phyloP scores from a whole-genome alignment of 1,284 basidiomycete genomes.

The Puccinia polysora region DNA sequence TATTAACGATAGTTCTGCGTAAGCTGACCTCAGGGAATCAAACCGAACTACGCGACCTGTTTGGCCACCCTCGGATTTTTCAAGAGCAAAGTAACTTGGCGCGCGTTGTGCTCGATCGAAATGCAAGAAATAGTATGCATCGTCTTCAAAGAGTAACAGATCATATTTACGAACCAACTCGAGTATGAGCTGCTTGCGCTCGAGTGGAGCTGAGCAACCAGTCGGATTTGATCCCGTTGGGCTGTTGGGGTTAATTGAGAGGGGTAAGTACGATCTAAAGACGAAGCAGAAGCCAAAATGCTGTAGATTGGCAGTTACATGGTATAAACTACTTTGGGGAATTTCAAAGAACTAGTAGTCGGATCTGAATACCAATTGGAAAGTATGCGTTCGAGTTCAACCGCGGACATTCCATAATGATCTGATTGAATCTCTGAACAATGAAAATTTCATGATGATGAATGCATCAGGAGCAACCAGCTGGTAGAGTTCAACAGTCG shows the following conservation, averaged over 20 bases:
- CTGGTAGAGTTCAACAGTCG: too few relatives aligned
- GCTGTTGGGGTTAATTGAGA: slow-evolving; percentile 44
- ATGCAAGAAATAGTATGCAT: slow-evolving; percentile 70
- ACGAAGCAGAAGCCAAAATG: not conserved
- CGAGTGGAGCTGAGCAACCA: slow-evolving; percentile 68
- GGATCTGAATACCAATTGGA: slow-evolving; percentile 65
- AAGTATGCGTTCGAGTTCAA: slow-evolving; percentile 64
- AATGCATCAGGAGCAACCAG: too few relatives aligned
- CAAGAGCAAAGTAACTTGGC: slow-evolving; percentile 35
- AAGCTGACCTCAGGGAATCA: slow-evolving; percentile 47
- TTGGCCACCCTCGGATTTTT: slow-evolving; percentile 46
- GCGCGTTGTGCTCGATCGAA: not conserved
- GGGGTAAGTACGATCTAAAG: not conserved
- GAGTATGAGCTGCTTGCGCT: slow-evolving; percentile 73
- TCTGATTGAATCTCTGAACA: slow-evolving; percentile 74
- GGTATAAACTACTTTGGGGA: slow-evolving; percentile 78
- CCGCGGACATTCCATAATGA: slow-evolving; percentile 66
- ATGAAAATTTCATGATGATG: too few relatives aligned
- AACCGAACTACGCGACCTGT: slow-evolving; percentile 51
- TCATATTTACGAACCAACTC: slow-evolving; percentile 68
- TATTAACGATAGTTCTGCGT: slow-evolving; percentile 55
- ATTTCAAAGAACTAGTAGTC: slow-evolving; percentile 58
- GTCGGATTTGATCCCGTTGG: slow-evolving; percentile 69
- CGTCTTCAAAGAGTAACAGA: slow-evolving; percentile 70
- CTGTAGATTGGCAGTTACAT: slow-evolving; percentile 47